phyloP scores from a whole-genome alignment of 2,329 filamentous ascomycete genomes.

The Aspergillus thermomutatus region DNA sequence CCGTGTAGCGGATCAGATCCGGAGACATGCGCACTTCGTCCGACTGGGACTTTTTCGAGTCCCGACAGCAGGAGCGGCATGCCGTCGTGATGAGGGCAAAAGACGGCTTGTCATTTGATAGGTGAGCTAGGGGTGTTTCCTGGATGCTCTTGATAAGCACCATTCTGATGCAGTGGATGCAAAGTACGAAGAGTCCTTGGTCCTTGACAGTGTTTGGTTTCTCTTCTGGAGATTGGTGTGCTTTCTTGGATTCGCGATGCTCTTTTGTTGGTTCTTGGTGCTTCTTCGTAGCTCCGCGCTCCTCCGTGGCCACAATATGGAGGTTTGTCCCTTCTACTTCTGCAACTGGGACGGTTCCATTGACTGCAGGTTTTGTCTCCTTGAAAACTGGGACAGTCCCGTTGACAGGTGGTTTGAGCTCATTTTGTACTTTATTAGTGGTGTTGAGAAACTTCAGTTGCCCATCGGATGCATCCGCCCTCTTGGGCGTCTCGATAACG shows the following conservation, averaged over 20 bases:
- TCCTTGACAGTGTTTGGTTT: not conserved
- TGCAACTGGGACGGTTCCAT: not conserved
- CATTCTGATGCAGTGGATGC: not conserved
- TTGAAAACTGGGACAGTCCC: not conserved
- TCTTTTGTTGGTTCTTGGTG: not conserved
- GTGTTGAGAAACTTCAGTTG: not conserved
- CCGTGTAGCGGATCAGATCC: not conserved
- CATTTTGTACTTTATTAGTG: not conserved
- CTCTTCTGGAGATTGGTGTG: not conserved
- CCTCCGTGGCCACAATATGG: not conserved
- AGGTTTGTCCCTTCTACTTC: not conserved
- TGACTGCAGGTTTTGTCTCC: not conserved
- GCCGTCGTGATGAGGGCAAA: not conserved
- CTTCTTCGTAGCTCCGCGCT: too few species aligned
- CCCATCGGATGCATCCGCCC: not conserved
- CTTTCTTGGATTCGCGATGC: not conserved
- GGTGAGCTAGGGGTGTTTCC: not conserved
- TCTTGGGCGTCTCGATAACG: not conserved
- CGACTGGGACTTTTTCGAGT: not conserved
- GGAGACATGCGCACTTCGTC: not conserved
- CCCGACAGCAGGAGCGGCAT: not conserved
- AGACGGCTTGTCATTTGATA: not conserved
- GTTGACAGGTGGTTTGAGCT: not conserved
- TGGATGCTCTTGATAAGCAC: not conserved
- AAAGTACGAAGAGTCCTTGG: not conserved